Evolutionary conservation across 768 basidiomycete species (phyloP).

Genomic region (Phallus indusiatus): DNA sequence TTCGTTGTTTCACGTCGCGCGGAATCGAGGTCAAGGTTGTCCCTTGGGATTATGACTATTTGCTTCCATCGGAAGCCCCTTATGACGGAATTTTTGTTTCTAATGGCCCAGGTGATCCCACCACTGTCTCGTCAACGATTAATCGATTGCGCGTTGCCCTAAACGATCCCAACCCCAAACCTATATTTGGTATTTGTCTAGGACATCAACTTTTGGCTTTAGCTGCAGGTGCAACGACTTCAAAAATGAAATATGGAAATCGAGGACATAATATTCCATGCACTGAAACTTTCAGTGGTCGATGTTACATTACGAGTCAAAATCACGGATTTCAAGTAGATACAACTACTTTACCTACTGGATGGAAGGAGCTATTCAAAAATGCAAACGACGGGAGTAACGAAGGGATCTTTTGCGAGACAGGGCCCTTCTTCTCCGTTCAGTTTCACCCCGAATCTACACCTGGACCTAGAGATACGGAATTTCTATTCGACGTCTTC

Average conservation of each 20-base stretch:
- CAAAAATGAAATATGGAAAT: slow-evolving; percentile 99
- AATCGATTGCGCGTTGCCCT: slow-evolving; percentile 55
- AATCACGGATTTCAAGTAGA: slow-evolving; percentile 99
- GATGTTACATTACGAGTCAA: slow-evolving; percentile 99
- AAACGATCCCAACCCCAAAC: slow-evolving; percentile 56
- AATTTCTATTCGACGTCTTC: slow-evolving; percentile 98
- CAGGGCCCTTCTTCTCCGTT: slow-evolving; percentile 95
- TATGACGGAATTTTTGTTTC: slow-evolving; percentile 96
- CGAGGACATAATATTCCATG: slow-evolving; percentile 99
- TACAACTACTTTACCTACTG: slow-evolving; percentile 57
- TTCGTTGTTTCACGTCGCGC: slow-evolving; percentile 86
- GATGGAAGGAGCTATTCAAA: slow-evolving; percentile 90
- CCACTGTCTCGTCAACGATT: slow-evolving; percentile 69
- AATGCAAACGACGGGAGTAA: slow-evolving; percentile 98
- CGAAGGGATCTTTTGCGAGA: slow-evolving; percentile 91
- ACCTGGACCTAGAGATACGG: slow-evolving; percentile 94
- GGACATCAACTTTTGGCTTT: slow-evolving; percentile 96
- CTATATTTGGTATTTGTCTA: slow-evolving; percentile 97
- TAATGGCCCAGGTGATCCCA: slow-evolving; percentile 96
- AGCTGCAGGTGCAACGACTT: slow-evolving; percentile 87
- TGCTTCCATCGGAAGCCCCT: slow-evolving; percentile 57
- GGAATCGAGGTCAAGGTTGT: slow-evolving; percentile 96
- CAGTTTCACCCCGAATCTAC: slow-evolving; percentile 99
- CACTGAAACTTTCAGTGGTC: slow-evolving; percentile 83
- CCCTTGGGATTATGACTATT: slow-evolving; percentile 94